phyloP scores from a whole-genome alignment of 179 eudicot species.

The Pouteria campechiana region DNA sequence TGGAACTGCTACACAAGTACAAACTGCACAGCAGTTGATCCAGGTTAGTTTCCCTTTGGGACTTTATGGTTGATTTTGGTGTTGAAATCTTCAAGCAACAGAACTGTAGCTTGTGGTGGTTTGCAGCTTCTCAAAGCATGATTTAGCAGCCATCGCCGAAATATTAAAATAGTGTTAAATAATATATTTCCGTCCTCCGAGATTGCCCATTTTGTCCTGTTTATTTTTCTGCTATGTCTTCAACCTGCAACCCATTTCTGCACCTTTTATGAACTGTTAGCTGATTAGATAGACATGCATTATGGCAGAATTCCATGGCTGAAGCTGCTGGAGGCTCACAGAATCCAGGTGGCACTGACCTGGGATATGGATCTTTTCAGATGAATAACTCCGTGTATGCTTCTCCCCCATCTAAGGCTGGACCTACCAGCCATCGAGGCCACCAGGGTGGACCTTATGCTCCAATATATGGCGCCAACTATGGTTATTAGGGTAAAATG shows the following conservation, averaged over 20 bases:
- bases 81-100: no score
- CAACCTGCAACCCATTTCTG: background rate
- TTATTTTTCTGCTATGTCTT: background rate
- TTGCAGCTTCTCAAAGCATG: no score
- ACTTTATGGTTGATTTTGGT: background rate
- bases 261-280: background rate
- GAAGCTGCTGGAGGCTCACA: constrained; percentile 29
- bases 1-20: constrained; percentile 50
- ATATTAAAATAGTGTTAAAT: no score
- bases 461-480: constrained; percentile 19
- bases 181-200: no score
- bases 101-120: no score
- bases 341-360: constrained; percentile 11
- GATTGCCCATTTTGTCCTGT: background rate
- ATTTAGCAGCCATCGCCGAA: no score
- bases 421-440: constrained; percentile 11
- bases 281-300: no score
- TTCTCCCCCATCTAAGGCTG: constrained; percentile 18
- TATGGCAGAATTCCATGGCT: constrained; percentile 32
- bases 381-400: constrained; percentile 12
- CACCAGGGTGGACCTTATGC: constrained; percentile 24
- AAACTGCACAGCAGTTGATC: constrained; percentile 46
- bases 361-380: constrained; percentile 24
- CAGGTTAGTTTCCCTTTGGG: constrained; percentile 18
- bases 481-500: constrained; percentile 32